These are phyloP conservation scores for Phaeomoniella chlamydospora DNA, from an alignment of 2,329 filamentous ascomycete species.

Conservation along the genomic window DNA sequence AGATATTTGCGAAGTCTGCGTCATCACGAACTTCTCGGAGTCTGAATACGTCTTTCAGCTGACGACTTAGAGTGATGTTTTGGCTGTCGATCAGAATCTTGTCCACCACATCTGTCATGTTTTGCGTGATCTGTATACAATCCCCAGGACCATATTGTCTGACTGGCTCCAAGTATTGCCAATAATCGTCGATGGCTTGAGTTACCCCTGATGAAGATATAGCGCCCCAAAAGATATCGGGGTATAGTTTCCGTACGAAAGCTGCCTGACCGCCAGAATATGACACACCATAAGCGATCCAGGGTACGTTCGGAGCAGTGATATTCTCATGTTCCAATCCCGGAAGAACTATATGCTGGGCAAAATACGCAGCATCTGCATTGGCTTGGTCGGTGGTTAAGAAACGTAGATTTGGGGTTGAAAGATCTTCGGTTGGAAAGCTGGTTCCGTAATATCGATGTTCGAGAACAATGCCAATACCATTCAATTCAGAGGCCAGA, in stretches of 20 bases:
- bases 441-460: conserved; percentile 78
- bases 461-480: conserved; percentile 68
- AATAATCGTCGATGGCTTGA: conserved; percentile 64
- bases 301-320: conserved; percentile 50
- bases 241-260: conserved; percentile 61
- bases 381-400: conserved; percentile 71
- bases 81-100: conserved; percentile 39
- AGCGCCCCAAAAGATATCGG: conserved; percentile 61
- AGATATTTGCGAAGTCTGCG: conserved; percentile 37
- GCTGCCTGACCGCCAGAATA: conserved; percentile 73
- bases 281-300: conserved; percentile 69
- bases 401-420: conserved; percentile 60
- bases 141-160: conserved; percentile 40
- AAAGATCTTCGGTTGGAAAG: conserved; percentile 52
- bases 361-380: conserved; percentile 72
- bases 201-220: conserved; percentile 74
- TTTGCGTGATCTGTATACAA: conserved; percentile 52
- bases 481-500: conserved; percentile 55
- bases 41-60: conserved; percentile 38
- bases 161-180: conserved; percentile 47
- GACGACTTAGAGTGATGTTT: conserved; percentile 18
- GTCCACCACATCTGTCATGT: conserved; percentile 43
- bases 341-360: conserved; percentile 53
- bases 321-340: conserved; percentile 55
- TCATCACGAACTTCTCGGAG: conserved; percentile 22